These are phyloP conservation scores for Monosporozyma unispora DNA, from an alignment of 805 yeast species.

Conservation along the genomic window DNA sequence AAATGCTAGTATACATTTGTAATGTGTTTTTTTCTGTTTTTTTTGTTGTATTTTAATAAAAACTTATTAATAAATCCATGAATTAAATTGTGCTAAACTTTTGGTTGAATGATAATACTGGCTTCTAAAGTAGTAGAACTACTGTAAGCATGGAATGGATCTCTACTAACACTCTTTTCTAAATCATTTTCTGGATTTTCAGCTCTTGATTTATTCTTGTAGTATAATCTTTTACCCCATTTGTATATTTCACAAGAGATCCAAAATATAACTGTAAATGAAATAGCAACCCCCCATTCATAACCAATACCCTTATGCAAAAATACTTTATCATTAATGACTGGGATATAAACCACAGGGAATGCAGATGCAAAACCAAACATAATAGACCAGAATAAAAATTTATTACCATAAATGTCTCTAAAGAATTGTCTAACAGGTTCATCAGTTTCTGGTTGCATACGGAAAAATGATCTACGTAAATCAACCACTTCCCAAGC, in stretches of 20 bases:
- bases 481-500: conserved; percentile 82
- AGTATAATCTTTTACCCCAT: conserved; percentile 50
- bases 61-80: neutral
- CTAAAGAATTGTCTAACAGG: conserved; percentile 51
- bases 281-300: conserved; percentile 76
- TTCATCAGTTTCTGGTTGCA: conserved; percentile 57
- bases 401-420: conserved; percentile 66
- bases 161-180: conserved; percentile 38
- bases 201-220: conserved; percentile 34
- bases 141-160: conserved; percentile 51
- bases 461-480: conserved; percentile 58
- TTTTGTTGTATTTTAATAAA: neutral
- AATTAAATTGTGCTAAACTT: neutral
- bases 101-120: conserved; percentile 11
- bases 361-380: conserved; percentile 62
- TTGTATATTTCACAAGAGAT: conserved; percentile 60
- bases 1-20: neutral
- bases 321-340: conserved; percentile 70
- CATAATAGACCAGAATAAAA: conserved; percentile 73
- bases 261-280: conserved; percentile 48
- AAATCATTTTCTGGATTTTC: conserved; percentile 56
- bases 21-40: neutral
- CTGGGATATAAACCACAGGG: conserved; percentile 83
- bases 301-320: conserved; percentile 60
- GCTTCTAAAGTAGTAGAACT: conserved; percentile 41